phyloP scores from a whole-genome alignment of 2,329 filamentous ascomycete species.

The Nemania serpens region DNA sequence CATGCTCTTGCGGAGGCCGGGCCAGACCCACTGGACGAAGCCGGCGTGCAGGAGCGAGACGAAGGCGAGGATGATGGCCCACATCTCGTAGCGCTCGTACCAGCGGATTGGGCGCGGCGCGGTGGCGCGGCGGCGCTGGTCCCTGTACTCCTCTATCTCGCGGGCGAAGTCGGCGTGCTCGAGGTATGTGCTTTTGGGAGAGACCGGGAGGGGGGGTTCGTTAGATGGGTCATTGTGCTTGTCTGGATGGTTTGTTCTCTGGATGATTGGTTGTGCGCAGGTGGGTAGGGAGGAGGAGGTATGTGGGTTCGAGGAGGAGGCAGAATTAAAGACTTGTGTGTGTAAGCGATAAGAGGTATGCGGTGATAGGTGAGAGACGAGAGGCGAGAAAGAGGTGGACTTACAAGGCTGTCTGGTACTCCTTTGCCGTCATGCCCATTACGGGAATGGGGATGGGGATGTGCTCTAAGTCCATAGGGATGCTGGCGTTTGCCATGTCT shows the following conservation, averaged over 20 bases:
- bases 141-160: constrained; percentile 14
- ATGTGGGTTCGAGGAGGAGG: too few relatives aligned
- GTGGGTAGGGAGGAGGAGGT: too few relatives aligned
- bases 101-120: not conserved
- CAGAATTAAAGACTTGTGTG: too few relatives aligned
- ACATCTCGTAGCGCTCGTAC: constrained; percentile 16
- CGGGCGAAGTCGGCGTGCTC: constrained; percentile 21
- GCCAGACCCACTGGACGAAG: constrained; percentile 19
- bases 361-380: too few relatives aligned
- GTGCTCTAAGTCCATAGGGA: not conserved
- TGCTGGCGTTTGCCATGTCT: constrained; percentile 1
- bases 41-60: constrained; percentile 3
- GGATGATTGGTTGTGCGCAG: too few relatives aligned
- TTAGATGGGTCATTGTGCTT: too few relatives aligned
- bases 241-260: too few relatives aligned
- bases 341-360: too few relatives aligned
- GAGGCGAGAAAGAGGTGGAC: not conserved
- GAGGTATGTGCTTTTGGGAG: constrained; percentile 15
- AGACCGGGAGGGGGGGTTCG: too few relatives aligned
- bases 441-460: constrained; percentile 8
- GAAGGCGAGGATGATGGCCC: constrained; percentile 15
- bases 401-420: constrained; percentile 26
- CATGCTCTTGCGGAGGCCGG: not conserved
- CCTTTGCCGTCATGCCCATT: constrained; percentile 23
- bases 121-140: not conserved